Conservation (phyloP, 129 eudicot species). For the Calendula officinalis region DNA sequence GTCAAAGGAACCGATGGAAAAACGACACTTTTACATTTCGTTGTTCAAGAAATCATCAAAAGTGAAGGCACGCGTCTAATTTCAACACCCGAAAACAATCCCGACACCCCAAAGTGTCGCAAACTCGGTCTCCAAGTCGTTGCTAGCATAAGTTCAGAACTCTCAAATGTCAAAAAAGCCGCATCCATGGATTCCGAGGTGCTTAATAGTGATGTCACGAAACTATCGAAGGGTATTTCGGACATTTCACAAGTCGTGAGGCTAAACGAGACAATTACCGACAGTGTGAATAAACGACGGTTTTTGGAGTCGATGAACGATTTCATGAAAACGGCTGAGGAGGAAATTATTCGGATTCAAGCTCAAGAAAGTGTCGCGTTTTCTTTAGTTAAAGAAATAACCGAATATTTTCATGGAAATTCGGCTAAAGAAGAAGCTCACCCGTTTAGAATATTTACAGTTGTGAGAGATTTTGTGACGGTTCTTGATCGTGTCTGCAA, state of each 20-base stretch:
- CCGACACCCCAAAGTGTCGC: conserved; percentile 47
- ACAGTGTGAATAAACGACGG: conserved; percentile 28
- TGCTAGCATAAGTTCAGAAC: conserved; percentile 66
- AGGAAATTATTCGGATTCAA: conserved; percentile 70
- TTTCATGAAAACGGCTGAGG: conserved; percentile 77
- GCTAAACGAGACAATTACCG: conserved; percentile 31
- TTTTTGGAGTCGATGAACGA: conserved; percentile 65
- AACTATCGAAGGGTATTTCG: conserved; percentile 66
- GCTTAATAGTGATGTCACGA: conserved; percentile 62
- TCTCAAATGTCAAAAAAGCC: conserved; percentile 77
- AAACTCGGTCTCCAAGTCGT: conserved; percentile 88
- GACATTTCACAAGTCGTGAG: conserved; percentile 58
- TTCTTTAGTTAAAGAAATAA: conserved; percentile 82
- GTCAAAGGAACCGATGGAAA: conserved; percentile 93
- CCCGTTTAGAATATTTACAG: conserved; percentile 84
- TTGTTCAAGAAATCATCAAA: conserved; percentile 81
- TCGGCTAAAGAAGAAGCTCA: conserved; percentile 94
- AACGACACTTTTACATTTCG: conserved; percentile 87
- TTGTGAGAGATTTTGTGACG: conserved; percentile 73
- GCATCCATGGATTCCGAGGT: conserved; percentile 91
- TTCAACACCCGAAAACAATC: conserved; percentile 33
- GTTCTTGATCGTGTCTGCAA: conserved; percentile 80
- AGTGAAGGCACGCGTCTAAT: conserved; percentile 74
- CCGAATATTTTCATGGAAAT: conserved; percentile 86
- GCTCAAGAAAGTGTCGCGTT: conserved; percentile 89